A percentile compares a stretch with the other conserved stretches of the same genome.
Conservation (phyloP, 768 basidiomycete species). For the Tylopilus balloui region DNA sequence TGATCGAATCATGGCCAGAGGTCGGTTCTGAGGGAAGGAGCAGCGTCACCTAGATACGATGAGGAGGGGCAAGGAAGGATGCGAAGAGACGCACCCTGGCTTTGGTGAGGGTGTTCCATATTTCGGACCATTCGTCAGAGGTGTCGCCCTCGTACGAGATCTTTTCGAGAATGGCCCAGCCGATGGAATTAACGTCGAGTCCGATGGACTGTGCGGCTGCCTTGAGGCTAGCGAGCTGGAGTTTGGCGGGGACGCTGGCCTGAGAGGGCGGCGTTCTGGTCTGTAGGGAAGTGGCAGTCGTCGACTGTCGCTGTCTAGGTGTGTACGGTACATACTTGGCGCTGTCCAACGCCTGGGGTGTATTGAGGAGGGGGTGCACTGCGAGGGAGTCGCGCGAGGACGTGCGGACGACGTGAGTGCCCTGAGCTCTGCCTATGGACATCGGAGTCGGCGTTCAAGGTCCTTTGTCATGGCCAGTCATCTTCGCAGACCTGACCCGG, state of each 20-base stretch:
- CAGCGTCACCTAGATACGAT: constrained; percentile 59
- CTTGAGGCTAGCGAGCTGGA: constrained; percentile 71
- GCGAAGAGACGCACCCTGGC: constrained; percentile 55
- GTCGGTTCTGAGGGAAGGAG: constrained; percentile 68
- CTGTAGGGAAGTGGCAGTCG: constrained; percentile 21
- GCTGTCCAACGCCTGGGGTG: not conserved
- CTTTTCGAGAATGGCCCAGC: constrained; percentile 77
- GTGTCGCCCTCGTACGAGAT: constrained; percentile 51
- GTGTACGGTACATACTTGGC: constrained; percentile 73
- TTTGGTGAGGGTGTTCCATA: constrained; percentile 58
- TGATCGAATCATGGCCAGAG: constrained; percentile 51
- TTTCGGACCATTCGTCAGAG: constrained; percentile 59
- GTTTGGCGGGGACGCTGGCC: constrained; percentile 33
- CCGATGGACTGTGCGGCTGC: constrained; percentile 67
- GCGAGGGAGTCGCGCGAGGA: constrained; percentile 51
- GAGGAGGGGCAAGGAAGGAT: not conserved
- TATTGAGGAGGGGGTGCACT: constrained; percentile 62
- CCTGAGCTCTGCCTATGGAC: not conserved
- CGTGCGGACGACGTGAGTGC: constrained; percentile 35
- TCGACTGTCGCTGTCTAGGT: constrained; percentile 59
- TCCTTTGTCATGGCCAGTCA: not conserved
- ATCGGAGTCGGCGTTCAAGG: constrained; percentile 23
- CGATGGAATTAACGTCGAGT: constrained; percentile 57
- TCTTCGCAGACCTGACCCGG: constrained; percentile 12
- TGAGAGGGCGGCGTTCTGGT: not conserved